Conservation (phyloP, 345 rosid species). For the Eucalyptus tenuipes region DNA sequence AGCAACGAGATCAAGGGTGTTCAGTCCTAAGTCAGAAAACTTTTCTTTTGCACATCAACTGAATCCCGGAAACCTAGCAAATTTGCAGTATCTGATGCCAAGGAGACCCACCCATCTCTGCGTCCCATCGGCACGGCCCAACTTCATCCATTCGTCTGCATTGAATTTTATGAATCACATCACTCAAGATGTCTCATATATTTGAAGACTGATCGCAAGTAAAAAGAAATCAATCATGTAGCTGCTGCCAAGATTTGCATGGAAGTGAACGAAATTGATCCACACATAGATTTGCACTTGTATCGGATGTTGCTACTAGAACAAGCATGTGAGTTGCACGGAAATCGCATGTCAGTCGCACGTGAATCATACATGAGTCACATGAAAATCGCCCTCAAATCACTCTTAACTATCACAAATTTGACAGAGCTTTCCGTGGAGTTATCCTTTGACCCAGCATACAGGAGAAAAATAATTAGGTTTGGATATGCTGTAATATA, state of each 20-base stretch:
- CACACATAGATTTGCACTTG: neutral
- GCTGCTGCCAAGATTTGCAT: neutral
- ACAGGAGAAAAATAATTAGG: neutral
- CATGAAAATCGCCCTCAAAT: too few relatives aligned
- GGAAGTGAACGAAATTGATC: neutral
- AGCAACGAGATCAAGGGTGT: constrained; percentile 20
- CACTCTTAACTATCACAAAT: too few relatives aligned
- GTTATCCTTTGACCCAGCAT: neutral
- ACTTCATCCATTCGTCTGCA: neutral
- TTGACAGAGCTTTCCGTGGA: too few relatives aligned
- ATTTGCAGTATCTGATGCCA: constrained; percentile 2
- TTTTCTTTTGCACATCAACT: constrained; percentile 4
- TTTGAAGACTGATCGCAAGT: neutral
- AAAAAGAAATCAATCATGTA: neutral
- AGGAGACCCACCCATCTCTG: constrained; percentile 21
- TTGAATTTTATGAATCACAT: neutral
- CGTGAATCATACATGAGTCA: too few relatives aligned
- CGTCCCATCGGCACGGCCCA: constrained; percentile 24
- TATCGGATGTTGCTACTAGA: neutral
- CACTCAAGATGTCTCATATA: neutral
- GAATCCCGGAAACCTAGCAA: constrained; percentile 12
- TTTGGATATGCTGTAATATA: neutral
- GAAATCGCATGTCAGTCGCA: too few relatives aligned
- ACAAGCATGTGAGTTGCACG: too few relatives aligned
- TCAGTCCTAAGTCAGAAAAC: constrained; percentile 9